A percentile compares a stretch with the other conserved stretches of the same genome.
These are phyloP conservation scores for Yueomyces sinensis DNA, from an alignment of 805 yeast genomes.

Conservation along the genomic window DNA sequence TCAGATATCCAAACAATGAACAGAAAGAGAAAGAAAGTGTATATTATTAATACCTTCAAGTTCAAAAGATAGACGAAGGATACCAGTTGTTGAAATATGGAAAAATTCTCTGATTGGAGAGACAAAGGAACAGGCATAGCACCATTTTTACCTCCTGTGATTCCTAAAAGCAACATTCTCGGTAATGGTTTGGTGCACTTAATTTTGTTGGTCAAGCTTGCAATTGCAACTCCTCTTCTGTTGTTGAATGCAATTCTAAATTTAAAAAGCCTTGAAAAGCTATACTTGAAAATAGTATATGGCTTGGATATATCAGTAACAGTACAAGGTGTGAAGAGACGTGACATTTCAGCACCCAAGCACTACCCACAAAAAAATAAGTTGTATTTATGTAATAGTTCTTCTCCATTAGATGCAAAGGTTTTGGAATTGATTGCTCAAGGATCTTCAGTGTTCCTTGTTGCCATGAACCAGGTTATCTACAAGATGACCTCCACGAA, in stretches of 20 bases:
- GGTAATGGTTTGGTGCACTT: not conserved
- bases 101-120: slow-evolving; percentile 71
- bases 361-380: slow-evolving; percentile 28
- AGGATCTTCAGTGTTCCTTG: slow-evolving; percentile 10
- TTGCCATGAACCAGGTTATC: slow-evolving; percentile 9
- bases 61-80: no score
- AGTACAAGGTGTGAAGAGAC: slow-evolving; percentile 32
- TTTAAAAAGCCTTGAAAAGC: slow-evolving; percentile 5
- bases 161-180: not conserved
- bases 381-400: slow-evolving; percentile 34
- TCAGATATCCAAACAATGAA: no score
- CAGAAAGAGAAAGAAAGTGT: no score
- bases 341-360: slow-evolving; percentile 11
- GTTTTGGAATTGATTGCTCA: slow-evolving; percentile 22
- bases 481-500: slow-evolving; percentile 8
- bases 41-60: no score
- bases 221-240: slow-evolving; percentile 12
- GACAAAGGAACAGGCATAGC: slow-evolving; percentile 91
- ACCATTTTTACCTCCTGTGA: slow-evolving; percentile 61
- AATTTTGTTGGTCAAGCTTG: slow-evolving; percentile 6
- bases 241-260: slow-evolving; percentile 3
- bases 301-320: slow-evolving; percentile 24
- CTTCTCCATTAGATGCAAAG: slow-evolving; percentile 34
- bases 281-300: slow-evolving; percentile 22
- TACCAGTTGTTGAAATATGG: slow-evolving; percentile 36